A percentile compares a stretch with the other conserved stretches of the same genome.
These are phyloP conservation scores for Tilletiopsis washingtonensis DNA, from an alignment of 1,284 basidiomycete genomes.

Conservation along the genomic window DNA sequence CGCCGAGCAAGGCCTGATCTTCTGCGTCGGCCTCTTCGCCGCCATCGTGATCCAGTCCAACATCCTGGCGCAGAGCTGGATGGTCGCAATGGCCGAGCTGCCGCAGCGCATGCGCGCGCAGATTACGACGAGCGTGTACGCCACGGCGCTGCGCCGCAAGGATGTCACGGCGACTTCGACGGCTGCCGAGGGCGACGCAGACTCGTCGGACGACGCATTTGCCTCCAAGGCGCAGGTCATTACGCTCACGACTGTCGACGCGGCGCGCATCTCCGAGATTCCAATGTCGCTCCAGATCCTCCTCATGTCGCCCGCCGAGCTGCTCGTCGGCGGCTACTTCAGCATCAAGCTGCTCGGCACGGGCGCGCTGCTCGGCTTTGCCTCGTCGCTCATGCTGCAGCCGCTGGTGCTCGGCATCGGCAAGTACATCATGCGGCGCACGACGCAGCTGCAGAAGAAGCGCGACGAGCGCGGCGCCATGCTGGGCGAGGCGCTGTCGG, in stretches of 20 bases:
- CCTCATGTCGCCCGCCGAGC: constrained; percentile 20
- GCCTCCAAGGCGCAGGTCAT: constrained; percentile 8
- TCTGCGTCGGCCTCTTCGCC: neutral
- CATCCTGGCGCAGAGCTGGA: constrained; percentile 1
- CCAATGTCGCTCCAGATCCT: constrained; percentile 1
- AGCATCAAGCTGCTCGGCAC: constrained; percentile 28
- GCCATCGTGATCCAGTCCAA: neutral
- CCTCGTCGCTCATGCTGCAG: constrained; percentile 13
- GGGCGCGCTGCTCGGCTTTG: constrained; percentile 22
- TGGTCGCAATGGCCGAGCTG: constrained; percentile 1
- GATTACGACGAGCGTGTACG: neutral
- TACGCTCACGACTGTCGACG: constrained; percentile 3
- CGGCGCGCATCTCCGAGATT: neutral
- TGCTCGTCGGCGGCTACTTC: constrained; percentile 21
- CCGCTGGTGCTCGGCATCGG: constrained; percentile 15
- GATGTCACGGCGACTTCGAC: neutral
- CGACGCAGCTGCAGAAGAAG: constrained; percentile 7
- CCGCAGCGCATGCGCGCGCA: neutral
- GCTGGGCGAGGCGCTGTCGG: constrained; percentile 23
- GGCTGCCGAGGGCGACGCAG: neutral
- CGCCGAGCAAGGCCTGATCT: neutral
- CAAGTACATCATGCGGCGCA: constrained; percentile 1
- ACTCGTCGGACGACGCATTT: constrained; percentile 1
- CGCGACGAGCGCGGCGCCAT: constrained; percentile 18
- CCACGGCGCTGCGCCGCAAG: constrained; percentile 2